Conservation (phyloP, 768 basidiomycete species). For the Mrakia gelida region DNA sequence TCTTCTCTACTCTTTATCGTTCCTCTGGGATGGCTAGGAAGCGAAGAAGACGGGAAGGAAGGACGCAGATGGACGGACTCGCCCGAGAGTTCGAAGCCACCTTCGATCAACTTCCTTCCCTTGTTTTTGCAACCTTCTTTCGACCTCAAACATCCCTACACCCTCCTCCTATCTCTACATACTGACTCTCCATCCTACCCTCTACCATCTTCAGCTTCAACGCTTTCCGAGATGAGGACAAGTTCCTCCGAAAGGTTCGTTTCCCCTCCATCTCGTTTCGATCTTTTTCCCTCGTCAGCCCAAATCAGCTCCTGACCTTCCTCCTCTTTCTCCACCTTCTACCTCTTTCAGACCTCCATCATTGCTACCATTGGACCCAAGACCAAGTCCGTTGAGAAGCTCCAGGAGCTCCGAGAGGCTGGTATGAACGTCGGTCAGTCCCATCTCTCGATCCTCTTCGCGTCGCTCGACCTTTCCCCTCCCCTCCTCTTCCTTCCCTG, state of each 20-base stretch:
- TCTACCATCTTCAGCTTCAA: conserved; percentile 48
- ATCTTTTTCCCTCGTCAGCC: background rate
- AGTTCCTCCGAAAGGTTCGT: conserved; percentile 83
- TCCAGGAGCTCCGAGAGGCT: conserved; percentile 74
- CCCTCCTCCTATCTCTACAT: background rate
- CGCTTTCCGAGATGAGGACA: conserved; percentile 69
- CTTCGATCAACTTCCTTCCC: background rate
- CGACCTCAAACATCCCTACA: background rate
- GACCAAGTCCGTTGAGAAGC: conserved; percentile 84
- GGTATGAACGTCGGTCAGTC: conserved; percentile 90
- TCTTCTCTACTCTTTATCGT: background rate
- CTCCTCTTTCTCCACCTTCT: background rate
- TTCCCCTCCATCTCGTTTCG: background rate
- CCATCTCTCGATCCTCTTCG: background rate
- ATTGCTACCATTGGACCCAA: conserved; percentile 99
- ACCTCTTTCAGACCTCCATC: conserved; percentile 74
- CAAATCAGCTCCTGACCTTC: background rate
- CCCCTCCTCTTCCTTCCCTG: background rate
- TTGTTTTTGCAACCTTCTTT: background rate
- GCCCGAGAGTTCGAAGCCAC: background rate
- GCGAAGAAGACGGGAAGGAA: background rate
- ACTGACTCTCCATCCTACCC: background rate
- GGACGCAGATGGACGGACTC: conserved; percentile 11
- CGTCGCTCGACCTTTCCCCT: background rate
- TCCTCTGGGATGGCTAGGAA: background rate